Base-by-base conservation (phyloP, 352 stramenopile genomes). In the Globisporangium heterothallicum region DNA sequence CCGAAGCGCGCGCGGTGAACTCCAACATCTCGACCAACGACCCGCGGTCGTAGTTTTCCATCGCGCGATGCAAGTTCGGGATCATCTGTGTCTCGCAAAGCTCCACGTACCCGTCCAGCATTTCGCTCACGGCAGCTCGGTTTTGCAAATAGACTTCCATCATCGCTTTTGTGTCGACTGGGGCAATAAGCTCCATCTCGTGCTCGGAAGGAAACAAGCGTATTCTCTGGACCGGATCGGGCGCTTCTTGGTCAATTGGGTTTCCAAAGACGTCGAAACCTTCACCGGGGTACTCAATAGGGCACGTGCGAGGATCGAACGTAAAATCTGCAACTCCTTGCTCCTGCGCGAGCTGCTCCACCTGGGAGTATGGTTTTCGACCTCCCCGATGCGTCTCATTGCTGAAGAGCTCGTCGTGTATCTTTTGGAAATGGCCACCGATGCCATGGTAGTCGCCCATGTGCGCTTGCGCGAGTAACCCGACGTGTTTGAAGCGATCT, bases 31-130 rank as follows among this genome's bases (percentile, higher is more conserved):
- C 80, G 30, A 91, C 65, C 24, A 88, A 58, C 19, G 66, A 60
- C 0, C 63, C 66, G 34, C 78, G 72, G 48, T 80, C 80, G 25
- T 63, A 60, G 4, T 52, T 43, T 4, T 45, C 63, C 35, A 86
- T 48, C 5, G 77, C 78, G 0, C 40, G 42, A 12, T 49, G 42
- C 6, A 91, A 53, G 14, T 73, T 72, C 13, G 73, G 73, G 1
- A 66, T 27, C 47, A 91, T 81, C 8, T 86, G 73, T 8, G 66
- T 64, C 13, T 71, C 47, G 18, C 72, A 70, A 42, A 91, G 56
- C 32, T 88, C 75, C 12, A 68, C 58, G 41, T 75, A 91, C 0
- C 80, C 80, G 35, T 85, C 65, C 9, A 91, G 61, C 80, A 91
- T 91, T 41, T 88, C 80, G 3, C 68, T 44, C 57, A 86, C 66